phyloP scores from a whole-genome alignment of 768 basidiomycete species.

The Sarcomyxa edulis region DNA sequence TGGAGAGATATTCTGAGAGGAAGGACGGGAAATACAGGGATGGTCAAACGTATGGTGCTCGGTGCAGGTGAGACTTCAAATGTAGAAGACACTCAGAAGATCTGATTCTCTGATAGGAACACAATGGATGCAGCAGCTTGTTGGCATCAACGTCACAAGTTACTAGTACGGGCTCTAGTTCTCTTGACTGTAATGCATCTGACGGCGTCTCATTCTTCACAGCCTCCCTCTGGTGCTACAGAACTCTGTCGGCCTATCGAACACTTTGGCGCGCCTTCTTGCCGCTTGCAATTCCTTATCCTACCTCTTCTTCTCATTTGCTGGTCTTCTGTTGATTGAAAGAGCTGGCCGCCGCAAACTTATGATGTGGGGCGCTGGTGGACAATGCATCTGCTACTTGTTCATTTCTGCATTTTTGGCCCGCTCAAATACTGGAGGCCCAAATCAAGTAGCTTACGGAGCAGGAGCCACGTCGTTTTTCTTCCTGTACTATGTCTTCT shows the following conservation, averaged over 20 bases:
- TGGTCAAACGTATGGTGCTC: too few species aligned
- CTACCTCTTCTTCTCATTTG: conserved; percentile 43
- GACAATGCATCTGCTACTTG: conserved; percentile 42
- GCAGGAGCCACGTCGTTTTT: conserved; percentile 43
- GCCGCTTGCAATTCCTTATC: conserved; percentile 49
- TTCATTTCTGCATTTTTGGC: conserved; percentile 41
- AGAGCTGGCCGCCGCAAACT: conserved; percentile 42
- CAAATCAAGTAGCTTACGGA: conserved; percentile 30
- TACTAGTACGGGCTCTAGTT: conserved; percentile 34
- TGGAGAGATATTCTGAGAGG: too few species aligned
- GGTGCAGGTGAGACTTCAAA: too few species aligned
- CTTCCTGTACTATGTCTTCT: conserved; percentile 46
- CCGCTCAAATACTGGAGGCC: conserved; percentile 22
- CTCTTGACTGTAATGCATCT: background rate
- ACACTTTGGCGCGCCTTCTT: conserved; percentile 41
- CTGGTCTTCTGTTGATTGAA: conserved; percentile 40
- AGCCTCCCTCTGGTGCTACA: conserved; percentile 45
- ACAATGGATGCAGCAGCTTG: too few species aligned
- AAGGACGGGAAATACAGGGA: too few species aligned
- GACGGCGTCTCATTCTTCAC: background rate
- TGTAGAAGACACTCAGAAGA: too few species aligned
- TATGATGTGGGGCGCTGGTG: conserved; percentile 51
- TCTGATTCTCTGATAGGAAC: too few species aligned
- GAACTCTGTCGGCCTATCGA: conserved; percentile 44
- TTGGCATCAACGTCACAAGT: conserved; percentile 47